phyloP scores from a whole-genome alignment of 331 rosid genomes.

The Cydonia oblonga region DNA sequence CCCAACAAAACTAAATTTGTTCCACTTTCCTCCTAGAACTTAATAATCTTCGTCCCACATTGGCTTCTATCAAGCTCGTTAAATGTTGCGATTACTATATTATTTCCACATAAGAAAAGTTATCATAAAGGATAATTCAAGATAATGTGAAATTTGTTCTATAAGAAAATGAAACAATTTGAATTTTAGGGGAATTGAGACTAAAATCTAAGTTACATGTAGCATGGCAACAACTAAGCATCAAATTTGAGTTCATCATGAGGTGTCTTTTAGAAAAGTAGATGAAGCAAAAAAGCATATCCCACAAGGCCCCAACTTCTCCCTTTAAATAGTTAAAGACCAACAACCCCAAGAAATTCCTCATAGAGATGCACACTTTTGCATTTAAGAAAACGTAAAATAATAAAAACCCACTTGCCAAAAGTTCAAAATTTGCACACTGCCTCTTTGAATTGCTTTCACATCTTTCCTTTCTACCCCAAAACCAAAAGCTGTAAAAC shows the following conservation, averaged over 20 bases:
- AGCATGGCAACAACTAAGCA: background rate
- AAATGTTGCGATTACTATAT: background rate
- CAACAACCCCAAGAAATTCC: conserved; percentile 13
- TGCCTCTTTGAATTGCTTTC: conserved; percentile 7
- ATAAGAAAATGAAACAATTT: background rate
- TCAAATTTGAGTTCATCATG: background rate
- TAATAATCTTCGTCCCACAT: too few relatives aligned
- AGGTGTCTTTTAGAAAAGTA: background rate
- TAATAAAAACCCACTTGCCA: background rate
- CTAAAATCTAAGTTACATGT: background rate
- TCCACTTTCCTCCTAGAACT: too few relatives aligned
- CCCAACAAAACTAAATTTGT: too few relatives aligned
- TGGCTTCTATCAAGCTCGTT: too few relatives aligned
- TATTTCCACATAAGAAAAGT: background rate
- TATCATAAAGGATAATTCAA: too few relatives aligned
- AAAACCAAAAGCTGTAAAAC: conserved; percentile 26
- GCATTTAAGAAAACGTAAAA: conserved; percentile 22
- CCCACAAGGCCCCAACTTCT: background rate
- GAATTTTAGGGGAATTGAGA: background rate
- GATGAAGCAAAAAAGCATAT: background rate
- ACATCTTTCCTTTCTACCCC: background rate
- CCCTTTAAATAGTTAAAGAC: background rate
- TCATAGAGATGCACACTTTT: conserved; percentile 30
- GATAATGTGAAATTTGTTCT: background rate
- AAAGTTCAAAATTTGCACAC: background rate